phyloP scores from a whole-genome alignment of 176 grass and related monocot species.

The Lolium rigidum region DNA sequence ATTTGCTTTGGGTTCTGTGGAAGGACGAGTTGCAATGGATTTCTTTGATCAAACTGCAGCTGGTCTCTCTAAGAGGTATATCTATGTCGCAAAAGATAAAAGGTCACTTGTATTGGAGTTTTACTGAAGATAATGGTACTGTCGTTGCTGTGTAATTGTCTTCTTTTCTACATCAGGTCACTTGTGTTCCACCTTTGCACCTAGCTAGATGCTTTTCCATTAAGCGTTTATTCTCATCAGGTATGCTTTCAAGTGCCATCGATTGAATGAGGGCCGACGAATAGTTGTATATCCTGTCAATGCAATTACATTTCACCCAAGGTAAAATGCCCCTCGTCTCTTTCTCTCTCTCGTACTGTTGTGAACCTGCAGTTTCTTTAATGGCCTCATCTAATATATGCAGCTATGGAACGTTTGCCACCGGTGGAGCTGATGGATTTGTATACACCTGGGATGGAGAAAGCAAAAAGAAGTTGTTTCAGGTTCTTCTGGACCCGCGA shows the following conservation, averaged over 20 bases:
- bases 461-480: slow-evolving; percentile 63
- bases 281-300: slow-evolving; percentile 74
- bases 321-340: slow-evolving; percentile 35
- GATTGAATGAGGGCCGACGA: slow-evolving; percentile 48
- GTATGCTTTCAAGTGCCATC: slow-evolving; percentile 77
- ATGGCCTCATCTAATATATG: slow-evolving; percentile 11
- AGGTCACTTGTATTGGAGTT: background rate
- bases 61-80: slow-evolving; percentile 62
- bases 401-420: slow-evolving; percentile 79
- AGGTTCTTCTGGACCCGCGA: slow-evolving; percentile 35
- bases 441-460: slow-evolving; percentile 70
- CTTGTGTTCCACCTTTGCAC: slow-evolving; percentile 9
- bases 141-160: background rate
- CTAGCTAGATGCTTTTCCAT: background rate
- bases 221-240: slow-evolving; percentile 36
- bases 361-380: slow-evolving; percentile 1
- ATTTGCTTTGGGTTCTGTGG: slow-evolving; percentile 61
- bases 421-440: slow-evolving; percentile 72
- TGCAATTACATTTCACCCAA: slow-evolving; percentile 71
- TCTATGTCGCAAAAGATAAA: background rate
- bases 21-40: slow-evolving; percentile 70
- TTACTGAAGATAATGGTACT: background rate
- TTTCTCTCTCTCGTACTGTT: background rate
- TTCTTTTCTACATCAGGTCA: slow-evolving; percentile 5
- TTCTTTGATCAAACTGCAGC: slow-evolving; percentile 64